Percentiles rank a stretch among this genome's conserved stretches.
phyloP scores from a whole-genome alignment of 2,329 filamentous ascomycete genomes.

The Apiospora saccharicola region DNA sequence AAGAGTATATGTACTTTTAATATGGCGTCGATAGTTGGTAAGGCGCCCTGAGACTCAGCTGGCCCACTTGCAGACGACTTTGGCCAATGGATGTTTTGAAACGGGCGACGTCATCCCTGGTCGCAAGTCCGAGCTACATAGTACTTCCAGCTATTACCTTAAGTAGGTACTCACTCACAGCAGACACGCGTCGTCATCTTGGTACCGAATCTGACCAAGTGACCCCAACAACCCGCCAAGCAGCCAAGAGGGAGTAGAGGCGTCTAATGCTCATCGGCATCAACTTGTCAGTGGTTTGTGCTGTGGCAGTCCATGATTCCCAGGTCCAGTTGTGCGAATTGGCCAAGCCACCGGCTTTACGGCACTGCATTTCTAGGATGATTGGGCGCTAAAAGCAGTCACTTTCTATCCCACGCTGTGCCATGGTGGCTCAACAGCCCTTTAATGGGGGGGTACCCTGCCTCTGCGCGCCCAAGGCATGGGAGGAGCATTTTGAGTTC shows the following conservation, averaged over 20 bases:
- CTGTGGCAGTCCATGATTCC: neutral
- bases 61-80: neutral
- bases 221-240: slow-evolving; percentile 9
- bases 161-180: neutral
- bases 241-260: neutral
- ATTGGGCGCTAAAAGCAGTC: slow-evolving; percentile 15
- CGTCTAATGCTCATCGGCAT: neutral
- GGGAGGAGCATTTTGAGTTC: slow-evolving; percentile 2
- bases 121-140: neutral
- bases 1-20: no score
- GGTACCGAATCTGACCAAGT: neutral
- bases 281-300: slow-evolving; percentile 9
- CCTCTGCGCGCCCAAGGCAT: slow-evolving; percentile 3
- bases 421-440: slow-evolving; percentile 1
- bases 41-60: neutral
- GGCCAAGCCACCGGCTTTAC: slow-evolving; percentile 9
- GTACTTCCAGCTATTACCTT: no score
- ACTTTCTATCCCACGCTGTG: slow-evolving; percentile 12
- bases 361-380: slow-evolving; percentile 8
- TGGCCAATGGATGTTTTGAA: slow-evolving; percentile 18
- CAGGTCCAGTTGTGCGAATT: neutral
- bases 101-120: slow-evolving; percentile 14
- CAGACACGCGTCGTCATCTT: slow-evolving; percentile 18
- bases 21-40: neutral
- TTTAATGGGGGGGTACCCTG: neutral